Conservation (phyloP, 1,284 basidiomycete species). For the Ustilago lituana region DNA sequence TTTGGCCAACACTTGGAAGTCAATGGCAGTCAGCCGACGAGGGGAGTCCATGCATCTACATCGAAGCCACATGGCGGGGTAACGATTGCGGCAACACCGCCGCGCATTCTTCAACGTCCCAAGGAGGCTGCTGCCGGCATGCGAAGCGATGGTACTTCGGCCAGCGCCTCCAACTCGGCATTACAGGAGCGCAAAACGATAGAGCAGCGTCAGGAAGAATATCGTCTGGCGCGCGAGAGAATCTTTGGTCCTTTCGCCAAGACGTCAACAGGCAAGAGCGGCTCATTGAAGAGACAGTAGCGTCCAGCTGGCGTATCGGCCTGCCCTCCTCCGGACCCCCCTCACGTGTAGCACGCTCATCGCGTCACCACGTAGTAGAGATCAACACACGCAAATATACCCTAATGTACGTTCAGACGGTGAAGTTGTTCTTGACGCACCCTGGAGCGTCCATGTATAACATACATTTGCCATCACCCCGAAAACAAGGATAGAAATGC, state of each 20-base stretch:
- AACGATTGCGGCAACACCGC: conserved; percentile 27
- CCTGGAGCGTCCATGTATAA: no score
- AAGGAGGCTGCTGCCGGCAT: conserved; percentile 33
- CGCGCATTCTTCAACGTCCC: conserved; percentile 41
- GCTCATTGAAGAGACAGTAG: neutral
- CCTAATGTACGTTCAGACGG: no score
- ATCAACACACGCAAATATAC: conserved; percentile 4
- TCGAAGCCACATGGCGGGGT: neutral
- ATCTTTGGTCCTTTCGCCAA: conserved; percentile 35
- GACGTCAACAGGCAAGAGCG: conserved; percentile 2
- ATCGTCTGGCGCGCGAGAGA: conserved; percentile 38
- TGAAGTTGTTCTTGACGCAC: no score
- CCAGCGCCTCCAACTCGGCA: conserved; percentile 14
- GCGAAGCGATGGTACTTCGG: conserved; percentile 29
- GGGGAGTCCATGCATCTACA: neutral
- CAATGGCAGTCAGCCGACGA: neutral
- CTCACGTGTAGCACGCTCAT: no score
- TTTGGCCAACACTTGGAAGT: conserved; percentile 23
- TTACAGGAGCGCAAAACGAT: conserved; percentile 40
- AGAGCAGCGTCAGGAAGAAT: conserved; percentile 48
- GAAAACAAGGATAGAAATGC: no score
- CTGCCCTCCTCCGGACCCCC: no score
- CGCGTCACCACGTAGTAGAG: no score
- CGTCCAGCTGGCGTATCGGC: no score
- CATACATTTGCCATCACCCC: neutral